Percentiles rank a stretch among this genome's conserved stretches.
Evolutionary conservation across 306 rosid species (phyloP).

Genomic region (Citrullus colocynthis): DNA sequence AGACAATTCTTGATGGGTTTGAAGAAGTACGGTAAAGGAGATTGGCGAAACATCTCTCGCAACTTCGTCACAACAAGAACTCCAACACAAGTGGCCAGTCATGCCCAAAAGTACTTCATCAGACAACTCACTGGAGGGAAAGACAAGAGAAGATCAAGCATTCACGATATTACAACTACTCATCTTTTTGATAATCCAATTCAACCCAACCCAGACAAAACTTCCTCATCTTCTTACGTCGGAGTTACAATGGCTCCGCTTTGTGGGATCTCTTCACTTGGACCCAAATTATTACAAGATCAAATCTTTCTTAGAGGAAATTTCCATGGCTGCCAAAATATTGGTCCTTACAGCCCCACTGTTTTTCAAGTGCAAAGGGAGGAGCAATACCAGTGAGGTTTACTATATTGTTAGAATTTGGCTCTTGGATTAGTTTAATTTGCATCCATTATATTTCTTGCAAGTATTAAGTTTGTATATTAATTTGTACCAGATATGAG

Average conservation of each 20-base stretch:
- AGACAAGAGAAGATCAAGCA: slow-evolving; percentile 11
- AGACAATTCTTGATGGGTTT: slow-evolving; percentile 7
- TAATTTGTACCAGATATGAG: neutral
- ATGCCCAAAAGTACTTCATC: slow-evolving; percentile 7
- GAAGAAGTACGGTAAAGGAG: slow-evolving; percentile 10
- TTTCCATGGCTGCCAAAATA: neutral
- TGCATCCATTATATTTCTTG: neutral
- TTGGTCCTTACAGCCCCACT: neutral
- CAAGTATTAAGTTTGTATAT: neutral
- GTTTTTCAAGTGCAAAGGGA: slow-evolving; percentile 2
- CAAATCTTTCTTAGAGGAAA: neutral
- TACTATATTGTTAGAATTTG: neutral
- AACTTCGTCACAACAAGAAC: slow-evolving; percentile 5
- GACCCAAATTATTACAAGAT: neutral
- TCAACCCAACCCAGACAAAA: neutral
- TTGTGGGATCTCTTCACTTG: slow-evolving; percentile 9
- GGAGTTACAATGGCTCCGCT: neutral
- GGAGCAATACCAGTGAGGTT: neutral
- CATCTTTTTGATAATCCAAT: neutral
- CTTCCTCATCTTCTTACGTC: neutral
- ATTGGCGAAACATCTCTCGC: slow-evolving; percentile 10
- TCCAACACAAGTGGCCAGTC: slow-evolving; percentile 9
- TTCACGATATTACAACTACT: slow-evolving; percentile 3
- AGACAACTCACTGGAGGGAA: slow-evolving; percentile 1
- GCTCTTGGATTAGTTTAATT: neutral